phyloP scores from a whole-genome alignment of 2,329 filamentous ascomycete genomes.

The Myriosclerotinia scirpicola region DNA sequence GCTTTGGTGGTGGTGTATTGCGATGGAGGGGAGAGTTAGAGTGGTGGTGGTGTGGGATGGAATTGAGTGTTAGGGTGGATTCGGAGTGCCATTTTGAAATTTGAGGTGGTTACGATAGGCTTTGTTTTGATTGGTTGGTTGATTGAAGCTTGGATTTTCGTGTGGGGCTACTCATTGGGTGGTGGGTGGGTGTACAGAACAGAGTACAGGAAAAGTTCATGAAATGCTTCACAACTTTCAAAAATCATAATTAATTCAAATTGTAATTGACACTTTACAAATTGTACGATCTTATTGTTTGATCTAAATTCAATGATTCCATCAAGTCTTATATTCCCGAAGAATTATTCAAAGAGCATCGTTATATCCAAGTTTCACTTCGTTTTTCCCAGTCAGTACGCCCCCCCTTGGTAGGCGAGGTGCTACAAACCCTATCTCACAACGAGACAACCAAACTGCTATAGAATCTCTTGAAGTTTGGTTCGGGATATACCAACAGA shows the following conservation, averaged over 20 bases:
- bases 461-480: neutral
- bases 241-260: no score
- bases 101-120: constrained; percentile 22
- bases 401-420: no score
- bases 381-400: no score
- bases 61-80: constrained; percentile 24
- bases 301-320: no score
- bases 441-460: neutral
- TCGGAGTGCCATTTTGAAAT: constrained; percentile 19
- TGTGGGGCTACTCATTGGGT: constrained; percentile 1
- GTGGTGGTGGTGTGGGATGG: constrained; percentile 18
- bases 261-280: no score
- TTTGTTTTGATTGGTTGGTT: constrained; percentile 24
- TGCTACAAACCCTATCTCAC: neutral
- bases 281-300: no score
- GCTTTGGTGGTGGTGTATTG: constrained; percentile 11
- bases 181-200: no score
- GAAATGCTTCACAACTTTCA: no score
- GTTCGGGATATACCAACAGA: neutral
- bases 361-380: no score
- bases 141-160: constrained; percentile 20
- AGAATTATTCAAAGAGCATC: no score
- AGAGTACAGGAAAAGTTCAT: no score
- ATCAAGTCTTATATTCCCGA: no score
- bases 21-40: constrained; percentile 16